Evolutionary conservation across 2,329 filamentous ascomycete species (phyloP), one percentile per base, ranked within the genome.

Genomic region (Plectosphaerella sp.): DNA sequence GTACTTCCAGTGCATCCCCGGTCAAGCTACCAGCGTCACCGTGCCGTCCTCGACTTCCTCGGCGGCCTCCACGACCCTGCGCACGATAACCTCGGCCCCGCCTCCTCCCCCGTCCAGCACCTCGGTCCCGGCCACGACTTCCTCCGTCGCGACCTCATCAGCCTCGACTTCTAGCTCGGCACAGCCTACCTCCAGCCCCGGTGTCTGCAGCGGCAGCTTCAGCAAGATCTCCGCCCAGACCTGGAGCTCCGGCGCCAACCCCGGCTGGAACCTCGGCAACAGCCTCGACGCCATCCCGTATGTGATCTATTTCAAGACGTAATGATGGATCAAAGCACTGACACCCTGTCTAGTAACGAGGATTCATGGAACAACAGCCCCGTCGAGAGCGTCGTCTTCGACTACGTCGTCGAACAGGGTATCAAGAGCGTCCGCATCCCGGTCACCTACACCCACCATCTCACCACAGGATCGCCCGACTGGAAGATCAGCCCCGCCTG

Each of bases 241-340:
- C 3, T 81, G 62, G 45, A 57, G 82, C 47, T 67, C 69, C 5
- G 72, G 68, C 9, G 67, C 82, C 41, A 77, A 77, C 47, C 76
- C 79, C 1, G 80, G 81, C 8, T 84, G 81, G 81, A 84, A 84
- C 56, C 58, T 83, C 9, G 82, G 81, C 10, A 84, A 84, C 52
- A 82, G 79, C 0, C 71, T 84, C 28, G 82, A 57, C n/a, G 55
- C 55, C 14, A 48, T 57, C 11, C 55, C 55, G 14, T 18, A 48
- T 12, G 28, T 33, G 8, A 12, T 12, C 28, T 33, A 12, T 12
- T 12, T 12, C 8, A 12, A 33, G 28, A 12, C 8, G 8, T 22
- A 5, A 22, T 22, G 22, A 33, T 10, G 28, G 9, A 28, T 7
- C 28, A 9, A 84, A 59, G 78, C 79, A 1, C 64, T 74, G 8